Conservation (phyloP, 805 yeast species). For the Zygosaccharomyces gambellarensis region DNA sequence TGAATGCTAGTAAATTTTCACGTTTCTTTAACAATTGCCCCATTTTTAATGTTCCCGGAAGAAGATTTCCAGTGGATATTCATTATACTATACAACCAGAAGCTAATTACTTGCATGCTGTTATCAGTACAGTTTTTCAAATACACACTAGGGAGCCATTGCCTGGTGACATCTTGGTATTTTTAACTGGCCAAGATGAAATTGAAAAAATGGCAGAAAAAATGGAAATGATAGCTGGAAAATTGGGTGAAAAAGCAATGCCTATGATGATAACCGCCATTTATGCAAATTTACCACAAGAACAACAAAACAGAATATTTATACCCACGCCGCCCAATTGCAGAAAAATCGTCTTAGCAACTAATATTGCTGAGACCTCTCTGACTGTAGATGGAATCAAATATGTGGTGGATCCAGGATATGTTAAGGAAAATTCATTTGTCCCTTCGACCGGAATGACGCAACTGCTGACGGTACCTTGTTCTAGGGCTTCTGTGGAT, state of each 20-base stretch:
- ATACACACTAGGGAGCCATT: conserved; percentile 60
- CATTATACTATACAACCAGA: conserved; percentile 83
- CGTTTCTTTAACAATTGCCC: conserved; percentile 79
- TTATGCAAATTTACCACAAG: conserved; percentile 86
- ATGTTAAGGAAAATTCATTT: conserved; percentile 85
- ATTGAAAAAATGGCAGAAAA: conserved; percentile 78
- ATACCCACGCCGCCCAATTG: conserved; percentile 77
- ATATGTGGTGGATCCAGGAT: conserved; percentile 92
- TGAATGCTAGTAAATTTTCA: conserved; percentile 85
- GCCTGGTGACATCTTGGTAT: conserved; percentile 83
- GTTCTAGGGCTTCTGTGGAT: conserved; percentile 92
- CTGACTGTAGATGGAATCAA: conserved; percentile 94
- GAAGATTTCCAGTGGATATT: conserved; percentile 87
- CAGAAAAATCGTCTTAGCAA: conserved; percentile 87
- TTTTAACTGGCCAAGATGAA: conserved; percentile 94
- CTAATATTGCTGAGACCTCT: conserved; percentile 96
- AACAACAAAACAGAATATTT: conserved; percentile 73
- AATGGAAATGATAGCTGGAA: conserved; percentile 57
- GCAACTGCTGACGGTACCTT: conserved; percentile 76
- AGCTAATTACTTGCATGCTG: conserved; percentile 85
- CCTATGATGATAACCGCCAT: conserved; percentile 77
- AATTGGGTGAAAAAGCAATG: conserved; percentile 54
- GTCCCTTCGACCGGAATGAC: conserved; percentile 88
- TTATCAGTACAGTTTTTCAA: conserved; percentile 80
- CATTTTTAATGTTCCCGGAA: conserved; percentile 83